phyloP scores from a whole-genome alignment of 345 rosid genomes.

The Chamaenerion angustifolium region DNA sequence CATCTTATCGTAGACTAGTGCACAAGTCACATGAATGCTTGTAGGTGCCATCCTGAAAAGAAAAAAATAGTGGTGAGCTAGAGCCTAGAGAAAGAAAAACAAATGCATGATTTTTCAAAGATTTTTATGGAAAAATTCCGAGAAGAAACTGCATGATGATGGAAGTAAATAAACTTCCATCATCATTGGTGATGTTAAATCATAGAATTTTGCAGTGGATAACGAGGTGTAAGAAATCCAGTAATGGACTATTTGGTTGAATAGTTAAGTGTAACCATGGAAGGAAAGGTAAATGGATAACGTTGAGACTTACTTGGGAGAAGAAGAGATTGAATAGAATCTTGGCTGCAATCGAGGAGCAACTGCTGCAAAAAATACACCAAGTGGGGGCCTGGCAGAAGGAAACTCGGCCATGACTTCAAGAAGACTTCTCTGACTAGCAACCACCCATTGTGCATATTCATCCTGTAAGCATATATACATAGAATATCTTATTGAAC shows the following conservation, averaged over 20 bases:
- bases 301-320: slow-evolving; percentile 50
- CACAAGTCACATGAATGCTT: slow-evolving; percentile 96
- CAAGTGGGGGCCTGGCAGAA: slow-evolving; percentile 84
- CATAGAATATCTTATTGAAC: not conserved
- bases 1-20: slow-evolving; percentile 70
- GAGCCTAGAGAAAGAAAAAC: not conserved
- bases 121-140: too few relatives aligned
- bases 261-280: too few relatives aligned
- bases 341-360: slow-evolving; percentile 93
- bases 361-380: slow-evolving; percentile 93
- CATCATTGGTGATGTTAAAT: too few relatives aligned
- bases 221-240: too few relatives aligned
- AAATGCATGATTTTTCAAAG: not conserved
- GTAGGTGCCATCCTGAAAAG: slow-evolving; percentile 59
- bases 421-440: slow-evolving; percentile 86
- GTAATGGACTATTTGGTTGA: too few relatives aligned
- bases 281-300: too few relatives aligned
- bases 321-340: slow-evolving; percentile 93
- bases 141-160: too few relatives aligned
- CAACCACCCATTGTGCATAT: slow-evolving; percentile 76
- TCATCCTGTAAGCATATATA: slow-evolving; percentile 44
- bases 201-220: too few relatives aligned
- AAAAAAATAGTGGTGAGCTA: not conserved
- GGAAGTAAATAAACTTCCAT: too few relatives aligned
- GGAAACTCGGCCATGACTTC: slow-evolving; percentile 95